Base-by-base conservation (phyloP, 1,284 basidiomycete genomes). In the Leccinum griseonigrum region DNA sequence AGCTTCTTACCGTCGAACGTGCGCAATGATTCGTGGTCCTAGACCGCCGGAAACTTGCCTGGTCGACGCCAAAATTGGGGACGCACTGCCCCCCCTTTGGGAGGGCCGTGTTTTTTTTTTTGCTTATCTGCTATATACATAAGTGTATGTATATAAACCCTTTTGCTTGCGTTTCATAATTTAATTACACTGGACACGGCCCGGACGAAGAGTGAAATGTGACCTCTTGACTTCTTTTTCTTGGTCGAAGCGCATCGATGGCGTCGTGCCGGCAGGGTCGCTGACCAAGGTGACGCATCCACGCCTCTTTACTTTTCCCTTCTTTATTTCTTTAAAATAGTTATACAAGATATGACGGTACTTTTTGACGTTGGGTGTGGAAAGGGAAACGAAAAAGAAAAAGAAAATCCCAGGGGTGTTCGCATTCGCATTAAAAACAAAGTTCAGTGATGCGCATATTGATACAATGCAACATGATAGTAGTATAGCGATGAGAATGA, bases 391-490 rank as follows among this genome's bases (percentile, higher is more conserved):
- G 28, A 54, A 46, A 51, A 29, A 9, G 5, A 14, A 29, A 54
- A 34, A 0, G 26, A 53, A 55, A 3, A 22, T 31, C 10, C 34
- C 32, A 50, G 11, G 55, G 38, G 28, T 10, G 22, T 56, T 57
- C 34, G 38, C 59, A 40, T 52, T 46, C 52, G 50, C 36, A 38
- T 29, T 40, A 18, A 43, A 26, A 18, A 7, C 6, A 13, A 48
- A 31, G 50, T 57, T 59, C 58, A 28, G 32, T 16, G 54, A 59
- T 48, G 54, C 46, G 36, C 14, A 56, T 53, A 58, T 54, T 28
- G 26, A 57, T 71, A 64, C 46, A 70, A 59, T 73, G 71, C 72
- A 74, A 61, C 62, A 64, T 61, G 58, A 59, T 71, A 58, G 60
- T 58, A 61, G 60, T 58, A 61, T 68, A 68, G 60, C 56, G 59